Conservation (phyloP, 768 basidiomycete genomes). For the Russula dissimulans region DNA sequence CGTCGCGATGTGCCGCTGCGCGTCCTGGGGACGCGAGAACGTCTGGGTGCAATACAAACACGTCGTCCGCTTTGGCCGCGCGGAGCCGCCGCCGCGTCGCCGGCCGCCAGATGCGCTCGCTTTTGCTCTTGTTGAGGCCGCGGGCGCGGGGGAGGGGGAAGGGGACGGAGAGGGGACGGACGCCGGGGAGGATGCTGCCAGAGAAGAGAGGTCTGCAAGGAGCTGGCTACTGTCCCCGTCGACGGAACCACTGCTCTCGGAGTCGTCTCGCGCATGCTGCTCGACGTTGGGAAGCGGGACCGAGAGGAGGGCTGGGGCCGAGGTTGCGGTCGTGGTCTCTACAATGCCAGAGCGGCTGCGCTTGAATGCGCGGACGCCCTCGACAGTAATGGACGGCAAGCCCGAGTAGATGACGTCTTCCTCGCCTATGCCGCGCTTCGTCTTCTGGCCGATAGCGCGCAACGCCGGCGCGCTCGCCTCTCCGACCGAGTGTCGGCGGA, state of each 20-base stretch:
- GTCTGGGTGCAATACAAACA: constrained; percentile 4
- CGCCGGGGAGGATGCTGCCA: not conserved
- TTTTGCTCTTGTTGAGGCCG: not conserved
- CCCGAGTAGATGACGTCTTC: not conserved
- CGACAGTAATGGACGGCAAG: not conserved
- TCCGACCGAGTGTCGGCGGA: not conserved
- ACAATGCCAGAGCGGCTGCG: not conserved
- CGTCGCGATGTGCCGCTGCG: not conserved
- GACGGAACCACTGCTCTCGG: not conserved
- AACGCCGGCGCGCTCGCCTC: not conserved
- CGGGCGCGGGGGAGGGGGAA: not conserved
- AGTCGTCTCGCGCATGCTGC: not conserved
- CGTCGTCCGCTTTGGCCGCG: not conserved
- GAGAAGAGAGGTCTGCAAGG: too few relatives aligned
- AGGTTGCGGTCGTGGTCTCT: not conserved
- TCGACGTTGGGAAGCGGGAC: not conserved
- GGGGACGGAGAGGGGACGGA: not conserved
- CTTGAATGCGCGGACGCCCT: not conserved
- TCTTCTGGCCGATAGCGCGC: not conserved
- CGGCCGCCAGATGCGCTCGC: not conserved
- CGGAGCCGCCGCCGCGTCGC: not conserved
- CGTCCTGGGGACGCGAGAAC: constrained; percentile 14
- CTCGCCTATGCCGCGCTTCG: not conserved
- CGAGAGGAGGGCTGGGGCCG: not conserved
- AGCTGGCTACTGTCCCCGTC: not conserved